Evolutionary conservation across 2,329 filamentous ascomycete genomes (phyloP), one percentile per base, ranked within the genome.

Genomic region (Juglanconis oblonga): DNA sequence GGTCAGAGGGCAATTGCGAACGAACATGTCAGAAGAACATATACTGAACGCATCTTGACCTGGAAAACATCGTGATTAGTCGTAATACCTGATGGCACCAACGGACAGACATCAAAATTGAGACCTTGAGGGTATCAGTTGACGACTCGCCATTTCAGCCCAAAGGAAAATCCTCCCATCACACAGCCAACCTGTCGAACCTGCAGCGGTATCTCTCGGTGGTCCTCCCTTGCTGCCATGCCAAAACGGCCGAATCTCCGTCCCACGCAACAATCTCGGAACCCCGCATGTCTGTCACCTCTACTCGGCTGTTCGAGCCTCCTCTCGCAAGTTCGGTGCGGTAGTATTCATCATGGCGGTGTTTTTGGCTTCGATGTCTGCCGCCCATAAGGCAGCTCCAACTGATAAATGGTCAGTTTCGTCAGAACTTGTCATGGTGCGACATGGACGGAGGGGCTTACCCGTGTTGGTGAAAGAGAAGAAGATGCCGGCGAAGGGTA

Each of bases 341-440:
- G 81, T 83, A 62, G 77, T 74, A 55, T 76, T 70, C 9, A 77
- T 76, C 79, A 83, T 83, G 45, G 74, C 72, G 9, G 74, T 78
- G 58, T 78, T 76, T 66, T 80, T 79, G 33, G 75, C 72, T 73
- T 96, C 92, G 61, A 96, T 84, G 72, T 96, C 92, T 17, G 91
- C 90, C 45, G 94, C 93, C 92, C 92, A 97, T n/a, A 98, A 77
- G 7, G 94, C 94, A 57, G 93, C 94, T 7, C 92, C 94, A 61
- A 96, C 92, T 87, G 7, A 42, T 56, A 48, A 57, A 57, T 44
- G 10, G 54, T 57, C 11, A 57, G 47, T 51, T 17, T 42, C 24
- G 14, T 14, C 36, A n/a, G 24, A 17, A 17, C 2, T 13, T 24
- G 24, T n/a, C 10, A 9, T 31, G 11, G 11, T 50, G 24, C 13